Base-by-base conservation (phyloP, 1,284 basidiomycete species). In the Thecaphora frezii region DNA sequence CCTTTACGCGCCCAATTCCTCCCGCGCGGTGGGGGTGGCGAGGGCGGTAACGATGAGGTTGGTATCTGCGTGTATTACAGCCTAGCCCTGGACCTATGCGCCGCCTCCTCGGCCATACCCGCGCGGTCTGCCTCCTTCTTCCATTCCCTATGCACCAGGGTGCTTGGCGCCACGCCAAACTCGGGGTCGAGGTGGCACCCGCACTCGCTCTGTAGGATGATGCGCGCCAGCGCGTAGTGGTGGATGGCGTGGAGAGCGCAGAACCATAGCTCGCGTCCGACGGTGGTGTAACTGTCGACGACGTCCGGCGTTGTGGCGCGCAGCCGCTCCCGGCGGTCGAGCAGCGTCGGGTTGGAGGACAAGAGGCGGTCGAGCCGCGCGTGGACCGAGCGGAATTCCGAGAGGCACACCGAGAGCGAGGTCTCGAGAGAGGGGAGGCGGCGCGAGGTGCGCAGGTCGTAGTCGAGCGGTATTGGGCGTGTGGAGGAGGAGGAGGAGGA, bases 121-220 rank as follows among this genome's bases (percentile, higher is more conserved):
- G 28, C 28, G 7, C 28, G 7, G 28, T 30, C 14, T 14, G 7
- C 28, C 28, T 30, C 28, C 38, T 18, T 39, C 38, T 56, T 55
- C 59, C 63, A 66, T 38, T 62, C 54, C 25, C 60, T 54, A 45
- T 64, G 62, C 23, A 71, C 69, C 33, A 77, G 40, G 1, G 75
- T 77, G 45, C 60, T 67, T 0, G 75, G 75, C 0, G 75, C 75
- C 0, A 77, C 75, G 37, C 75, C 75, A 33, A 77, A 77, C 33
- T 69, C 51, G 24, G 58, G 46, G 5, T 64, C 65, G 10, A 76
- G 46, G 10, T 56, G 40, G 13, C 74, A 25, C 16, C 51, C 66
- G 5, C 73, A 51, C 58, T 76, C 73, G n/a, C 65, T 48, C 28
- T 64, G 58, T 37, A 77, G 58, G 44, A 75, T 76, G 19, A 72